Conservation (phyloP, 2,329 filamentous ascomycete genomes). For the Alternaria atra region DNA sequence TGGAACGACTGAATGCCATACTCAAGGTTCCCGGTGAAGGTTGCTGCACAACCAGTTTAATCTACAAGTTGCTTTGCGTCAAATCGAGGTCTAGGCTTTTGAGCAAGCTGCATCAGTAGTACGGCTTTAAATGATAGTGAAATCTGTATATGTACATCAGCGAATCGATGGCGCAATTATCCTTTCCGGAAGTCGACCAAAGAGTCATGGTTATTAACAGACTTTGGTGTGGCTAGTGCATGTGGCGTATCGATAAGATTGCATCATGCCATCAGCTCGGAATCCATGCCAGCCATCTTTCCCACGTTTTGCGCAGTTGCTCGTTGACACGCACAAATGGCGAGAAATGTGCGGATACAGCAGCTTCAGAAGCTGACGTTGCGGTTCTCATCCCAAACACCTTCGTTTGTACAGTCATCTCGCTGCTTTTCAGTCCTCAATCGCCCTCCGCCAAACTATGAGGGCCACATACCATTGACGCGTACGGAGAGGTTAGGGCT, state of each 20-base stretch:
- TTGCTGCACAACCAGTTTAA: neutral
- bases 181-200: neutral
- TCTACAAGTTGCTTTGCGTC: neutral
- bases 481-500: slow-evolving; percentile 77
- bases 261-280: slow-evolving; percentile 19
- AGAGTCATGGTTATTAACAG: slow-evolving; percentile 10
- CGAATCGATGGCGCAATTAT: neutral
- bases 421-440: slow-evolving; percentile 81
- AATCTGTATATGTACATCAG: neutral
- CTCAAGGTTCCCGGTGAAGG: neutral
- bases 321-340: slow-evolving; percentile 21
- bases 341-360: slow-evolving; percentile 19
- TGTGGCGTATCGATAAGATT: slow-evolving; percentile 38
- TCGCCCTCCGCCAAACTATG: slow-evolving; percentile 86
- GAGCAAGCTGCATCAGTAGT: neutral
- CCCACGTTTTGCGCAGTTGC: neutral
- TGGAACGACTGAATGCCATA: neutral
- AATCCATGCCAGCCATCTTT: neutral
- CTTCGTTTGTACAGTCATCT: neutral
- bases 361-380: slow-evolving; percentile 18
- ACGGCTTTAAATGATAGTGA: neutral
- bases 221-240: slow-evolving; percentile 20
- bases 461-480: slow-evolving; percentile 90
- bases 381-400: neutral
- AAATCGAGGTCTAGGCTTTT: neutral